phyloP scores from a whole-genome alignment of 2,329 filamentous ascomycete species.

The Colletotrichum limetticola region DNA sequence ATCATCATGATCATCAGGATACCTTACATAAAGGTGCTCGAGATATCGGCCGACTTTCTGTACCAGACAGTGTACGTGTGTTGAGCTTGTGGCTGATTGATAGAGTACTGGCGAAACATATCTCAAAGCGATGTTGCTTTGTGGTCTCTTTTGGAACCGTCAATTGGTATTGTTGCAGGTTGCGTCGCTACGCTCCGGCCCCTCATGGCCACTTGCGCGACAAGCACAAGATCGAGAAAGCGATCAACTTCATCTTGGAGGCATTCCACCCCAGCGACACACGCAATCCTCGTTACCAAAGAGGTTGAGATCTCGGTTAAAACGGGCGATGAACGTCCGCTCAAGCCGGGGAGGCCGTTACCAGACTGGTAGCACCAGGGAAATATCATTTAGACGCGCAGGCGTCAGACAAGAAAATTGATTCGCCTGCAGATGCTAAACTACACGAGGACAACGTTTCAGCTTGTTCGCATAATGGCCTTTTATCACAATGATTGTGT shows the following conservation, averaged over 20 bases:
- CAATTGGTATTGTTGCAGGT: slow-evolving; percentile 45
- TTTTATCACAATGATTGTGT: no score
- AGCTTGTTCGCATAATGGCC: no score
- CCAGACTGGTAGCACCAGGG: no score
- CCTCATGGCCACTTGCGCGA: slow-evolving; percentile 41
- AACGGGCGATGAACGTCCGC: no score
- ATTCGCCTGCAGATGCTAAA: no score
- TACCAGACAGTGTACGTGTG: slow-evolving; percentile 44
- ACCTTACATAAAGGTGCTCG: slow-evolving; percentile 41
- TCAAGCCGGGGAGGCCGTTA: no score
- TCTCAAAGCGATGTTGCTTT: slow-evolving; percentile 43
- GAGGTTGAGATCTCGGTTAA: no score
- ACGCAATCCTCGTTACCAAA: no score
- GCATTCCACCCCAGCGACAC: no score
- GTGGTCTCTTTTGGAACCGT: slow-evolving; percentile 44
- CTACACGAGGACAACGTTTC: no score
- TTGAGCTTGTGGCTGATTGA: background rate
- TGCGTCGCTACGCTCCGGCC: slow-evolving; percentile 43
- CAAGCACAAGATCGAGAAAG: slow-evolving; percentile 8
- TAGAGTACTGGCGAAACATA: background rate
- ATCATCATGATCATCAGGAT: slow-evolving; percentile 50
- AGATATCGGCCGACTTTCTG: slow-evolving; percentile 41
- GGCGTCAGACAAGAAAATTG: no score
- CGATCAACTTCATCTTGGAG: background rate
- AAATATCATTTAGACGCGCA: no score